These are phyloP conservation scores for Yarrowia sp. DNA, from an alignment of 805 yeast species.

Conservation along the genomic window DNA sequence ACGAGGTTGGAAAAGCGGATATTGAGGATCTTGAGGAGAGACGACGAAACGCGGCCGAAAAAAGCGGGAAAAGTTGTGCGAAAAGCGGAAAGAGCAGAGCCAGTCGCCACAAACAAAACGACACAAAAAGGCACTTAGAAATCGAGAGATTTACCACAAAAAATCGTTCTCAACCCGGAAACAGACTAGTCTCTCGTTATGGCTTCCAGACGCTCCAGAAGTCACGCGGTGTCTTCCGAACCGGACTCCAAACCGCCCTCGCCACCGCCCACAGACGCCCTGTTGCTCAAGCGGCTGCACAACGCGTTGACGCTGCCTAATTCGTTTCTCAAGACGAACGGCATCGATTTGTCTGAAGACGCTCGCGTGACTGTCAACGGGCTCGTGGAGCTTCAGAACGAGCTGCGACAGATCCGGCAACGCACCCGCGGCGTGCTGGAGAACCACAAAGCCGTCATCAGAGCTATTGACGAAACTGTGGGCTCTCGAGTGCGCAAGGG, in stretches of 20 bases:
- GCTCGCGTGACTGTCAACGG: constrained; percentile 24
- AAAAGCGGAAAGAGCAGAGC: background rate
- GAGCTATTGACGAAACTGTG: constrained; percentile 27
- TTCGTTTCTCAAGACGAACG: constrained; percentile 33
- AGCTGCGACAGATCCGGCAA: constrained; percentile 23
- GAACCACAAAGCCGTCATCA: constrained; percentile 33
- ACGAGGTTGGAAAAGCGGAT: too few relatives aligned
- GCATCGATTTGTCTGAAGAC: constrained; percentile 22
- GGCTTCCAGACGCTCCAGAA: constrained; percentile 14
- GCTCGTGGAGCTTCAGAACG: constrained; percentile 31
- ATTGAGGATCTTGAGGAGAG: too few relatives aligned
- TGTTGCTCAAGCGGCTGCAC: constrained; percentile 15
- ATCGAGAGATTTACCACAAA: background rate
- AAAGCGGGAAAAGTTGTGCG: background rate
- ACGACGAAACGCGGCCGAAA: too few relatives aligned
- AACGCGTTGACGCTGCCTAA: constrained; percentile 24
- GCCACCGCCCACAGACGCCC: constrained; percentile 18
- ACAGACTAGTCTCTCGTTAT: background rate
- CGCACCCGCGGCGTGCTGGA: constrained; percentile 25
- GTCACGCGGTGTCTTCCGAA: constrained; percentile 19
- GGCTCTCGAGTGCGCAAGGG: constrained; percentile 21
- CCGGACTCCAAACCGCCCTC: constrained; percentile 28
- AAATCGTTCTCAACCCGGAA: too few relatives aligned
- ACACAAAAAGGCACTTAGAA: background rate
- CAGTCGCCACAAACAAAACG: background rate